These are phyloP conservation scores for Eucalyptus marginata DNA, from an alignment of 345 rosid species.

Conservation along the genomic window DNA sequence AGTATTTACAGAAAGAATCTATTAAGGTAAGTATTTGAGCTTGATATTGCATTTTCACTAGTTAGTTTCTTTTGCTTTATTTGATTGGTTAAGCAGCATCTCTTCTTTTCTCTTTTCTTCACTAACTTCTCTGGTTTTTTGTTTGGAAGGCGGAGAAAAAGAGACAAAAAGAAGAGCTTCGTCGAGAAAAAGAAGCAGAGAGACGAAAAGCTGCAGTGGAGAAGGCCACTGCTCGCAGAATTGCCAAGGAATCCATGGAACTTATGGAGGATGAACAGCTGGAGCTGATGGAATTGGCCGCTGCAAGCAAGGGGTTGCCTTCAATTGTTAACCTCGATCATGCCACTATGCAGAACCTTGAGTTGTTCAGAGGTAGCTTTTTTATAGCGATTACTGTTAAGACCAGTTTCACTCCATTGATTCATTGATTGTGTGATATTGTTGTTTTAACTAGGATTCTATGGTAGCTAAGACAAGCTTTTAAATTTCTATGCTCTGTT, in stretches of 20 bases:
- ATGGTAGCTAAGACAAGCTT: neutral
- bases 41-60: neutral
- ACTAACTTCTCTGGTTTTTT: neutral
- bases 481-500: neutral
- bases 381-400: neutral
- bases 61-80: neutral
- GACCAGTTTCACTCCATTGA: neutral
- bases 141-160: conserved; percentile 67
- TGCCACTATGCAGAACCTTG: conserved; percentile 74
- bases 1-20: conserved; percentile 72
- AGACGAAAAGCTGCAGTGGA: conserved; percentile 84
- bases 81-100: neutral
- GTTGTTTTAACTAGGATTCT: neutral
- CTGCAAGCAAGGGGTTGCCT: conserved; percentile 66
- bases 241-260: conserved; percentile 98
- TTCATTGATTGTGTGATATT: neutral
- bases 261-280: conserved; percentile 98
- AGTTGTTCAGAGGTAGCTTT: conserved; percentile 62
- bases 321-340: conserved; percentile 79
- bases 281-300: conserved; percentile 98
- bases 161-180: conserved; percentile 84
- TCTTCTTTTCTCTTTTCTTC: neutral
- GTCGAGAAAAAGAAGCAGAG: conserved; percentile 78
- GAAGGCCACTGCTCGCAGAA: conserved; percentile 94
- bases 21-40: conserved; percentile 35